These are phyloP conservation scores for Hymenotorrendiella dingleyae DNA, from an alignment of 2,329 filamentous ascomycete genomes.

Conservation along the genomic window DNA sequence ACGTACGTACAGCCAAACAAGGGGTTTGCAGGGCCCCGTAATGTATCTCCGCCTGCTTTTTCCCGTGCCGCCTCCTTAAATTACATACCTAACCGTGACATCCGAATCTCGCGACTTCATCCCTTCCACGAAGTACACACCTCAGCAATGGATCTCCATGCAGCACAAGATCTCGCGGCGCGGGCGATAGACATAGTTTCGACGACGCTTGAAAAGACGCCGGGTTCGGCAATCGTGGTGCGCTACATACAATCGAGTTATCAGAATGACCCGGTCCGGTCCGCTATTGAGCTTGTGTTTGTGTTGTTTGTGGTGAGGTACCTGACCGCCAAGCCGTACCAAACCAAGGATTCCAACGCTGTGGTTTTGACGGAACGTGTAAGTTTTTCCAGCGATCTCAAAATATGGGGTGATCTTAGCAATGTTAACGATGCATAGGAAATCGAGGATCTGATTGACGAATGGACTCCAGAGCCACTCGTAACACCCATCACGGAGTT, in stretches of 20 bases:
- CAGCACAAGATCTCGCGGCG: constrained; percentile 49
- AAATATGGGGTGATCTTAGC: background rate
- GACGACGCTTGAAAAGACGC: constrained; percentile 77
- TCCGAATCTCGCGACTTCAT: too few relatives aligned
- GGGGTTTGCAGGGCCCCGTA: too few relatives aligned
- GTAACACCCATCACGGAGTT: constrained; percentile 67
- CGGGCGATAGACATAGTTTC: constrained; percentile 47
- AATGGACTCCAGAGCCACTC: constrained; percentile 92
- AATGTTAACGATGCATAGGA: constrained; percentile 53
- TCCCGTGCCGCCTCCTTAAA: too few relatives aligned
- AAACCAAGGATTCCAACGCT: constrained; percentile 81
- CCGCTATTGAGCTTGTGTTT: constrained; percentile 85
- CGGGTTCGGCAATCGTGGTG: constrained; percentile 87
- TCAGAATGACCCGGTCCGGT: constrained; percentile 92
- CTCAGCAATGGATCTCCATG: constrained; percentile 66
- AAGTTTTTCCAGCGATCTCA: constrained; percentile 22
- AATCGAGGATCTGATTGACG: constrained; percentile 92
- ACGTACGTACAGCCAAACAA: too few relatives aligned
- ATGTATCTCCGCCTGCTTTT: too few relatives aligned
- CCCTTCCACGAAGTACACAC: too few relatives aligned
- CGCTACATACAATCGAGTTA: constrained; percentile 97
- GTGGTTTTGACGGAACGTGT: constrained; percentile 82
- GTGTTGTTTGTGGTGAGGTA: constrained; percentile 96
- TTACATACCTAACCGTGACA: too few relatives aligned
- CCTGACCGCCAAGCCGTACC: constrained; percentile 84